Base-by-base conservation (phyloP, 1,284 basidiomycete genomes). In the Ustilago vetiveriae region DNA sequence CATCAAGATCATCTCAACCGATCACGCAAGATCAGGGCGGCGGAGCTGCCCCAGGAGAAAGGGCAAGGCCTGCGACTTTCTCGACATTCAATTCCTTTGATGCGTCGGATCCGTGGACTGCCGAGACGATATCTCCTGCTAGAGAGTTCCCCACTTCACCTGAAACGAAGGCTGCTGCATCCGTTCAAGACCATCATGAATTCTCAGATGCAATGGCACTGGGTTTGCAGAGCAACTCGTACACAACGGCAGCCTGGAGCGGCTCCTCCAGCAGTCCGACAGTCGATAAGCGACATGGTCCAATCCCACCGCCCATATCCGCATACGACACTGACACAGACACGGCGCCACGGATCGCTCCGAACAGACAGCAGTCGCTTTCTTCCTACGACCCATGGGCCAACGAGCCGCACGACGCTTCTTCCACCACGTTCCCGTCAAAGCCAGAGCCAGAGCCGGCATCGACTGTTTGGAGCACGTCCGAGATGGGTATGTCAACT, bases 101-200 rank as follows among this genome's bases (percentile, higher is more conserved):
- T 41, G 29, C 64, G 8, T 55, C 64, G n/a, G 64, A 67, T 36
- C 57, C 64, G 13, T 67, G 64, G 64, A 50, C 64, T 4, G 44
- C 30, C 17, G 47, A 60, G 21, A 42, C 22, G 8, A 23, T 37
- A 21, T 11, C 43, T 26, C 43, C 55, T n/a, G 23, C 43, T 10
- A 14, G 8, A 16, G 35, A 51, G 8, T 21, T 35, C 7, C 26
- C 17, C 19, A 23, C 45, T 21, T 45, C 27, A 29, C 46, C 42
- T 23, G 29, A 32, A n/a, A 4, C 14, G 2, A 17, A 41, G 7
- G 27, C 27, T 11, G 29, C 41, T 27, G 4, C 29, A 35, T 26
- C 29, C 27, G 11, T 30, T 16, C 8, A 17, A 35, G 21, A 29
- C 16, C n/a, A n/a, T n/a, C n/a, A n/a, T n/a, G n/a, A n/a, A n/a